These are phyloP conservation scores for Fomitopsis palustris DNA, from an alignment of 1,284 basidiomycete genomes.

Conservation along the genomic window DNA sequence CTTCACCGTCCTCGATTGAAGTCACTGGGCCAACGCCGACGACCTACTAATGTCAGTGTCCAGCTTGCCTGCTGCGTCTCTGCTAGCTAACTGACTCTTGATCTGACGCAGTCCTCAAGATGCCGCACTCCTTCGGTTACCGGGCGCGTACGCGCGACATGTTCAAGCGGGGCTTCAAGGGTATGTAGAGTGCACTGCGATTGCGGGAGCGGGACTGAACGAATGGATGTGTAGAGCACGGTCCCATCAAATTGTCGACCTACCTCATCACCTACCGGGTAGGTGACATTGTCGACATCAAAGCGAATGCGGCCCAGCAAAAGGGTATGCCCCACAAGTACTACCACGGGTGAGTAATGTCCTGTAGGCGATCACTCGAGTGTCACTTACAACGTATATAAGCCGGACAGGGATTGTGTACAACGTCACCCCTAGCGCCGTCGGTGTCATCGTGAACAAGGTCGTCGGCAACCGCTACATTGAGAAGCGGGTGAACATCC, in stretches of 20 bases:
- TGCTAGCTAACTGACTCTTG: constrained; percentile 17
- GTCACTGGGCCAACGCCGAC: constrained; percentile 45
- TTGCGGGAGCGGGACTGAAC: constrained; percentile 4
- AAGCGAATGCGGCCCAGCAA: constrained; percentile 98
- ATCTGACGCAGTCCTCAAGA: constrained; percentile 57
- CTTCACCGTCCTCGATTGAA: constrained; percentile 25
- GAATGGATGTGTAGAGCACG: constrained; percentile 64
- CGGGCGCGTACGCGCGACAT: constrained; percentile 99
- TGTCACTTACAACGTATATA: constrained; percentile 6
- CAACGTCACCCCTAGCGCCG: constrained; percentile 94
- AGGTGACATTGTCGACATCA: constrained; percentile 99
- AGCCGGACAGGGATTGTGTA: constrained; percentile 97
- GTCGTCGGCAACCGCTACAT: constrained; percentile 98
- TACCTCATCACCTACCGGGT: constrained; percentile 92
- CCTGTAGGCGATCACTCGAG: background rate
- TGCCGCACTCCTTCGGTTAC: constrained; percentile 99
- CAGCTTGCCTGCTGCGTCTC: constrained; percentile 18
- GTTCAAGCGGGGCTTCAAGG: constrained; percentile 98
- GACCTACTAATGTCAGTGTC: constrained; percentile 36
- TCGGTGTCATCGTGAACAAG: constrained; percentile 98
- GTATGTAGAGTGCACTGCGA: constrained; percentile 39
- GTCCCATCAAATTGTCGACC: constrained; percentile 88
- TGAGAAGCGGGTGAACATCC: constrained; percentile 99
- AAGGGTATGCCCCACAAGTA: constrained; percentile 99
- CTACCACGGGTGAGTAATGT: constrained; percentile 73